Percentiles rank a stretch among this genome's conserved stretches.
These are phyloP conservation scores for Jamesozyma spencerorum DNA, from an alignment of 805 yeast species.

Conservation along the genomic window DNA sequence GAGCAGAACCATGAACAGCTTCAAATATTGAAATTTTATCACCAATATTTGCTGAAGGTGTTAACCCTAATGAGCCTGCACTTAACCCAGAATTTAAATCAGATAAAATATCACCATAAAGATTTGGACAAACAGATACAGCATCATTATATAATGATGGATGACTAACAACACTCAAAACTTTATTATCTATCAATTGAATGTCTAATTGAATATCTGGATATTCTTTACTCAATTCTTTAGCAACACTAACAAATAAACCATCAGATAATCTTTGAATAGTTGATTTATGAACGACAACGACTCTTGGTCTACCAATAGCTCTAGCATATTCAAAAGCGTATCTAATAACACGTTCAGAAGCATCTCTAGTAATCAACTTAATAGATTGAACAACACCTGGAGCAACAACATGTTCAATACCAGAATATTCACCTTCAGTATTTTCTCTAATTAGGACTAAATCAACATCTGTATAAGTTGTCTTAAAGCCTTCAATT, in stretches of 20 bases:
- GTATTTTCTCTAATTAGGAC: constrained; percentile 98
- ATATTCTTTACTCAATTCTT: constrained; percentile 81
- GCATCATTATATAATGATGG: constrained; percentile 77
- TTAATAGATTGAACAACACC: constrained; percentile 98
- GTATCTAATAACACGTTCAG: constrained; percentile 92
- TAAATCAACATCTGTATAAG: constrained; percentile 71
- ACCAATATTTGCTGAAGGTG: constrained; percentile 99
- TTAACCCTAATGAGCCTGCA: constrained; percentile 96
- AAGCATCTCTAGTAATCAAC: constrained; percentile 91
- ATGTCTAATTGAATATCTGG: constrained; percentile 78
- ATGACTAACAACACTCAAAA: constrained; percentile 79
- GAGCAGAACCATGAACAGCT: constrained; percentile 99
- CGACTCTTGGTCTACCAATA: constrained; percentile 75
- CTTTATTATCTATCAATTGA: constrained; percentile 93
- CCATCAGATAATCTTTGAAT: constrained; percentile 98
- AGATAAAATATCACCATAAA: constrained; percentile 98
- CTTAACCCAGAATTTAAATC: constrained; percentile 89
- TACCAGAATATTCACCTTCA: constrained; percentile 99
- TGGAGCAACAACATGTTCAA: constrained; percentile 95
- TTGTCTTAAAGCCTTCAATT: constrained; percentile 87
- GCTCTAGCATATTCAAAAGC: constrained; percentile 94
- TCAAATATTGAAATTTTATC: constrained; percentile 95
- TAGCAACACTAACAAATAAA: constrained; percentile 85
- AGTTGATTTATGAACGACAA: constrained; percentile 96
- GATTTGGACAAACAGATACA: constrained; percentile 96